These are phyloP conservation scores for Solanum acaule DNA, from an alignment of 257 asterid genomes.

Conservation along the genomic window DNA sequence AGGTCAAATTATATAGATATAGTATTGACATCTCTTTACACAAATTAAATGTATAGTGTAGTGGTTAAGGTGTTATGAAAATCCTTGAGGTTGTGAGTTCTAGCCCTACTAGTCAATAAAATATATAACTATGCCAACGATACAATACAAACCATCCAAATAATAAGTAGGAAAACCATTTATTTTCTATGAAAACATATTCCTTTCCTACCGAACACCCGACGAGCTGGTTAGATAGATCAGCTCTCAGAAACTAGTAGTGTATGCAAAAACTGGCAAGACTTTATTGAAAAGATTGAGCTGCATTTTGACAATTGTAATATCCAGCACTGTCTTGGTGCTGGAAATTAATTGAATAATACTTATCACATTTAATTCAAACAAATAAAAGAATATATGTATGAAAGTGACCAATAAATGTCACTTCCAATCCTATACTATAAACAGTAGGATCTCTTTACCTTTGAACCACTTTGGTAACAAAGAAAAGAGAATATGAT, in stretches of 20 bases:
- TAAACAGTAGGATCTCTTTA: not conserved
- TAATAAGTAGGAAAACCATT: too few relatives aligned
- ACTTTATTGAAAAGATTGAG: not conserved
- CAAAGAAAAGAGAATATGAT: not conserved
- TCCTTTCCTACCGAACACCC: too few relatives aligned
- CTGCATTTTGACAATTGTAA: not conserved
- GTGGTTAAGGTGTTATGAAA: too few relatives aligned
- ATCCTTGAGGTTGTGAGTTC: too few relatives aligned
- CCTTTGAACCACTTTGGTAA: not conserved
- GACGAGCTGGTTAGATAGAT: not conserved
- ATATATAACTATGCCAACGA: too few relatives aligned
- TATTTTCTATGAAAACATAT: too few relatives aligned
- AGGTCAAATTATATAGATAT: too few relatives aligned
- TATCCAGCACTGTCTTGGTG: not conserved
- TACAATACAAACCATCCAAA: too few relatives aligned
- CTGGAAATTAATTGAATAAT: not conserved
- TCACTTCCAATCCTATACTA: not conserved
- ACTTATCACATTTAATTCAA: not conserved
- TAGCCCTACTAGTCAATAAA: too few relatives aligned
- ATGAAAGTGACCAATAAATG: not conserved
- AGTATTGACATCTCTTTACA: too few relatives aligned
- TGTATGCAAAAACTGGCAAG: not conserved
- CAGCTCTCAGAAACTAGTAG: not conserved
- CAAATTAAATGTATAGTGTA: too few relatives aligned
- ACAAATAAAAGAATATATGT: not conserved